These are phyloP conservation scores for Rhodofomes roseus DNA, from an alignment of 1,284 basidiomycete species.

Conservation along the genomic window DNA sequence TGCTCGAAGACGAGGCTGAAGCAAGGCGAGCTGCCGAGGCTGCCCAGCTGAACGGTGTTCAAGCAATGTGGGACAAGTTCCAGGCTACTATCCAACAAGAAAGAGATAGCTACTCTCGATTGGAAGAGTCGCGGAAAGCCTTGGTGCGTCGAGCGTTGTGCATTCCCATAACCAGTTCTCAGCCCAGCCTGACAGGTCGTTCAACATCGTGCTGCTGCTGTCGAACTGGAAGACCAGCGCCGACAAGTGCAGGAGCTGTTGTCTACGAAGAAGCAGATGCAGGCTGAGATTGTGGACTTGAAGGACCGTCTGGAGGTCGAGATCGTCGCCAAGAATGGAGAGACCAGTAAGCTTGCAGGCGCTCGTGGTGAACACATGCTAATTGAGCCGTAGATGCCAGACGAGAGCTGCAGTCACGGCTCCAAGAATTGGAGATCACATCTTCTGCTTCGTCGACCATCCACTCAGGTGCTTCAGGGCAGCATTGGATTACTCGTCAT, in stretches of 20 bases:
- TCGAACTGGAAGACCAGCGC: constrained; percentile 61
- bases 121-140: constrained; percentile 73
- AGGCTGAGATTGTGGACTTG: constrained; percentile 52
- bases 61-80: constrained; percentile 69
- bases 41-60: constrained; percentile 60
- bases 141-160: constrained; percentile 34
- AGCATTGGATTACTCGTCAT: not conserved
- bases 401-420: constrained; percentile 53
- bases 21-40: constrained; percentile 57
- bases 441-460: constrained; percentile 56
- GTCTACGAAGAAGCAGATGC: constrained; percentile 53
- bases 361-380: not conserved
- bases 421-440: constrained; percentile 68
- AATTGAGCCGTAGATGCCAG: constrained; percentile 42
- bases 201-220: constrained; percentile 62
- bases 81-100: constrained; percentile 58
- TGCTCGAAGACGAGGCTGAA: constrained; percentile 64
- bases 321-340: constrained; percentile 51
- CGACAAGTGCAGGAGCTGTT: constrained; percentile 57
- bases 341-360: constrained; percentile 41
- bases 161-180: not conserved
- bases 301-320: constrained; percentile 57
- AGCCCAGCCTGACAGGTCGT: constrained; percentile 41
- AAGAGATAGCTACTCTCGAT: constrained; percentile 54
- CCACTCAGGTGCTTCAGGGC: constrained; percentile 43